phyloP scores from a whole-genome alignment of 768 basidiomycete species.

The Suillus clintonianus region DNA sequence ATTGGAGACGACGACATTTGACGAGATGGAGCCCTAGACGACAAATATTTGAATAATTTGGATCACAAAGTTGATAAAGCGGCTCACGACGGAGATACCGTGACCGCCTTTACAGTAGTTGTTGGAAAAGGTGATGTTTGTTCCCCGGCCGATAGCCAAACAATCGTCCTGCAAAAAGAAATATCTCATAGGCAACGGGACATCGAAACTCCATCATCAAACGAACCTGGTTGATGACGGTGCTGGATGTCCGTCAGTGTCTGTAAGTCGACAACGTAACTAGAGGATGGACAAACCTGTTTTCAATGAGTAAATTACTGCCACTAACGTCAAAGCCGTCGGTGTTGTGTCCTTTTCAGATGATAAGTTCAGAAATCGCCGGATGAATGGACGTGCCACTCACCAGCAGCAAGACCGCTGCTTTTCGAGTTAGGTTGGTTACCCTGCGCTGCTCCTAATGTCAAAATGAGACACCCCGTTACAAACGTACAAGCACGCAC shows the following conservation, averaged over 20 bases:
- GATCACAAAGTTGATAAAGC: not conserved
- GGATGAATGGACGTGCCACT: not conserved
- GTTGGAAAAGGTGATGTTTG: conserved; percentile 47
- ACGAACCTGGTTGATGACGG: conserved; percentile 25
- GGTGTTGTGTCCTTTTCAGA: conserved; percentile 44
- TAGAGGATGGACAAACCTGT: conserved; percentile 13
- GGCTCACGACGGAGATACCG: conserved; percentile 55
- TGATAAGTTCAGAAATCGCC: not conserved
- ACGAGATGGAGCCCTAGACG: conserved; percentile 56
- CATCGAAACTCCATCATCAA: not conserved
- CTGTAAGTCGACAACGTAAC: not conserved
- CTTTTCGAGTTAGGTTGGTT: conserved; percentile 54
- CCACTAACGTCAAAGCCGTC: conserved; percentile 51
- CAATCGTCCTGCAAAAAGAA: conserved; percentile 55
- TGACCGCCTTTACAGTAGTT: conserved; percentile 63
- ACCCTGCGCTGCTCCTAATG: conserved; percentile 45
- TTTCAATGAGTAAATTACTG: conserved; percentile 35
- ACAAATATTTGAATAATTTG: not conserved
- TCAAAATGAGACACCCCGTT: not conserved
- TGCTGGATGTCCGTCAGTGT: conserved; percentile 9
- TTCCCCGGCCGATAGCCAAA: conserved; percentile 50
- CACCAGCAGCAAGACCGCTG: conserved; percentile 49
- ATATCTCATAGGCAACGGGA: not conserved
- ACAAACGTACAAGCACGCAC: conserved; percentile 34
- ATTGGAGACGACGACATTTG: conserved; percentile 45